Evolutionary conservation across 2,329 filamentous ascomycete species (phyloP), one percentile per base, ranked within the genome.

Genomic region (Aureobasidium melanogenum): DNA sequence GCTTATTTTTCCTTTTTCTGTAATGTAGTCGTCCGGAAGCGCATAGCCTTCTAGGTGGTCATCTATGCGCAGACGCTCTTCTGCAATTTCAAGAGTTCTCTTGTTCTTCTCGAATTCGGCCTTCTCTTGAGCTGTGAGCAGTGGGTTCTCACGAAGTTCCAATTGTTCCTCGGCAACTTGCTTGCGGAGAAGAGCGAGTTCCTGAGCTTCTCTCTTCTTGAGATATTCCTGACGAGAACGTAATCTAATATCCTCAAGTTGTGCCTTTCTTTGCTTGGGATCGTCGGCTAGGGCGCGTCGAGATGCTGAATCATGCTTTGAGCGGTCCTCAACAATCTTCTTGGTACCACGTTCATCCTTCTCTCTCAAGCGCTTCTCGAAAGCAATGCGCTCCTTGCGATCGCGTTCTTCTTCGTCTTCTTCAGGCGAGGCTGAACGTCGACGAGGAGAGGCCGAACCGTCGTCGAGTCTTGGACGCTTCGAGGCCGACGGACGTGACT

Each of bases 21-120:
- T 96, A 64, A 96, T 93, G 71, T 96, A 96, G 72, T 97, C 91
- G 65, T 97, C 92, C 0, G 93, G 94, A 77, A 99, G 87, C 66
- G 87, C 83, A 75, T 97, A 99, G 2, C 93, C 93, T 76, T 97
- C 92, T 22, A 87, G 83, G 72, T 96, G 86, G 67, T 97, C 93
- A 71, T 97, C 92, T 65, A 99, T 96, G 46, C 84, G 84, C 60
- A 93, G 78, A 24, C 93, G 83, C 72, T 95, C 91, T 74, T 97
- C 67, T 69, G 78, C 77, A 71, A 79, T 69, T 68, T 76, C 75
- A 69, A 76, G 66, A 61, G 76, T 75, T 73, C 97, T 90, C 48
- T 89, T 80, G 70, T 97, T 97, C 70, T 90, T 87, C 2, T 88
- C 87, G 72, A 99, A 97, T 65, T 96, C 90, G 61, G 86, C 88